Evolutionary conservation across 106 monocot species (phyloP).

Genomic region (Dactylorhiza incarnata): DNA sequence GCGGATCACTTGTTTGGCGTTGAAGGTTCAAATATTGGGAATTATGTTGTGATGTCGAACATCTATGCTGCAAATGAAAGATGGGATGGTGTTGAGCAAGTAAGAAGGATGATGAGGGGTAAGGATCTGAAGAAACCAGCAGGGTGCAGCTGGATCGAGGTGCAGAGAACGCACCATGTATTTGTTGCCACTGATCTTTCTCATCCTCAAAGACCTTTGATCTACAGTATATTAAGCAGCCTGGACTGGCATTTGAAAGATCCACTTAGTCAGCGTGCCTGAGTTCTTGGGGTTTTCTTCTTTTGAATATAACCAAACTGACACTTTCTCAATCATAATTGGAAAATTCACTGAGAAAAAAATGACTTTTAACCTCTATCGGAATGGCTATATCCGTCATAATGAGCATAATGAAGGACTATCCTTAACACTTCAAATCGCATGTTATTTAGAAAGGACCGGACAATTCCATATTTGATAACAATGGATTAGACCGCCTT

Average conservation of each 20-base stretch:
- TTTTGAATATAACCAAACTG: neutral
- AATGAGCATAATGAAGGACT: too few species aligned
- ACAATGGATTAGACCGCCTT: too few species aligned
- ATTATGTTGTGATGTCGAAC: conserved; percentile 71
- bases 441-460: too few species aligned
- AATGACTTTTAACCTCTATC: too few species aligned
- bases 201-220: conserved; percentile 40
- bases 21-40: conserved; percentile 47
- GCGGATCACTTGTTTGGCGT: conserved; percentile 41
- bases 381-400: too few species aligned
- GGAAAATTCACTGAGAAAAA: too few species aligned
- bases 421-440: too few species aligned
- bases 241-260: conserved; percentile 41
- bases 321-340: neutral
- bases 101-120: conserved; percentile 43
- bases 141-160: conserved; percentile 77
- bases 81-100: conserved; percentile 66
- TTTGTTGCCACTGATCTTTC: conserved; percentile 56
- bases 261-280: neutral
- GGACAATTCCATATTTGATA: too few species aligned
- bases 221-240: conserved; percentile 25
- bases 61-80: conserved; percentile 59
- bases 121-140: conserved; percentile 54
- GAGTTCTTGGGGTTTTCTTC: neutral
- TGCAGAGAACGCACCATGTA: conserved; percentile 39